Evolutionary conservation across 2,329 filamentous ascomycete genomes (phyloP), one percentile per base, ranked within the genome.

Genomic region (Westerdykella ornata): DNA sequence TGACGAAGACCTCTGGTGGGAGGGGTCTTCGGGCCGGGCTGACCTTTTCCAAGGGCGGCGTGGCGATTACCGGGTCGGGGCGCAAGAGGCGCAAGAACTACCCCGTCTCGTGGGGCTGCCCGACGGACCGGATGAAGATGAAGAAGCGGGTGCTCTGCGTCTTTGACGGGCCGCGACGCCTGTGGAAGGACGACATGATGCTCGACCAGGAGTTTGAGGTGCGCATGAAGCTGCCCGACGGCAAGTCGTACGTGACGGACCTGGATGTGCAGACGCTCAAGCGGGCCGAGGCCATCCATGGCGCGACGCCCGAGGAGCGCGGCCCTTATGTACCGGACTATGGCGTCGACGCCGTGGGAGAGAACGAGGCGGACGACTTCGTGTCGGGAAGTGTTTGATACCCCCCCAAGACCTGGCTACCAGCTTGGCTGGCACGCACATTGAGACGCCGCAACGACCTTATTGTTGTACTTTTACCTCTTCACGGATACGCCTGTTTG

Each of bases 141-240:
- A 96, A 94, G 80, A 96, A 96, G 78, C 85, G 92, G 19, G 88
- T 96, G 41, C 75, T 97, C 57, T 88, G 88, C 49, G 86, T 94
- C 15, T 98, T 94, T 58, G 88, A 97, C 60, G 92, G 92, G 1
- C 77, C 77, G 13, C 81, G 89, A 39, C 82, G 90, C 32, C 76
- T 98, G 37, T 92, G 86, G 78, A 97, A 97, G 72, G 92, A 98
- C 62, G 92, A 98, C 69, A 92, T 97, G 88, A 94, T 96, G 88
- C 81, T 98, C 37, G 88, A 89, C 54, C 88, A 85, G 13, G 88
- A 95, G 56, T 89, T 92, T 59, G 92, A 98, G 69, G 88, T 97
- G 29, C 87, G 90, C 59, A 75, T 95, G 65, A 81, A 81, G 66
- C 75, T 96, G 46, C 59, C 60, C 1, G 62, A 62, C 14, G 78